Evolutionary conservation across 148 eudicot species (phyloP), one percentile per base, ranked within the genome.

Genomic region (Amaranthus palmeri): DNA sequence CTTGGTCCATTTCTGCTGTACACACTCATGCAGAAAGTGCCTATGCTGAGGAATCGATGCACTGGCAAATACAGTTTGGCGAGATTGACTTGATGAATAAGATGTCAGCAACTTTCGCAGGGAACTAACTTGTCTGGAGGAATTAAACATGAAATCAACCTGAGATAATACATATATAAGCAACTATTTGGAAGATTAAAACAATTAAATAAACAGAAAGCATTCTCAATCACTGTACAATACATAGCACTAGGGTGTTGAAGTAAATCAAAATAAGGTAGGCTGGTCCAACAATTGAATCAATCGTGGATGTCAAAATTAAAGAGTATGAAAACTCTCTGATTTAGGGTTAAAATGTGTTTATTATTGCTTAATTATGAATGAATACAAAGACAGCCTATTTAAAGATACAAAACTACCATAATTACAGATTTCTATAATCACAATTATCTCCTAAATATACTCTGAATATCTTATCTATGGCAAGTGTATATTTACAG

Each of bases 1-100:
- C 98, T 91, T 95, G 80, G 98, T 91, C 98, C 98, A 95, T 74
- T 95, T 95, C 74, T 91, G 96, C 74, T 91, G 96, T 45, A 89
- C 83, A 79, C 98, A 95, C 78, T 91, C 96, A 72, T 79, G 78
- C 17, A 89, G 52, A 79, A 95, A 95, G 69, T 82, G 92, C 59
- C 76, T 91, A 72, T 91, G 98, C 73, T 91, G 97, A 58, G 98
- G 98, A 78, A 95, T 83, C 52, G 97, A 91, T 75, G 98, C 98
- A 82, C 98, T 95, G 14, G 98, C 97, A 83, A 95, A 89, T 40
- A 95, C 81, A 71, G 98, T 95, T 87, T 95, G 98, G 53, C 92
- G 93, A 46, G 74, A 82, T 43, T 68, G 78, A 76, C 75, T 86
- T 47, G 90, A 85, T 17, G 98, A 91, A 79, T 86, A 89, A 56